These are phyloP conservation scores for Colletotrichum zoysiae DNA, from an alignment of 2,329 filamentous ascomycete species.

Conservation along the genomic window DNA sequence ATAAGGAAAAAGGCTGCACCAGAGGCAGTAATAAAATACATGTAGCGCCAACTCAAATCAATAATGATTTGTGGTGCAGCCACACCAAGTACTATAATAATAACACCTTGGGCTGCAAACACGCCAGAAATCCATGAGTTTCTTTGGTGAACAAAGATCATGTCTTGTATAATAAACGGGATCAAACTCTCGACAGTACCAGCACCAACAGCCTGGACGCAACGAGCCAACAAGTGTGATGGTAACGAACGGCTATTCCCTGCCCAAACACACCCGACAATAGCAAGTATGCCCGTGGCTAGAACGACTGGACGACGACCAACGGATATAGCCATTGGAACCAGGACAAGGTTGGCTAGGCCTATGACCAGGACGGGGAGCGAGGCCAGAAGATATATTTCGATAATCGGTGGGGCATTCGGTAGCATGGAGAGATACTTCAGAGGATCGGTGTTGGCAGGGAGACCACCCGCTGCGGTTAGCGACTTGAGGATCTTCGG, in stretches of 20 bases:
- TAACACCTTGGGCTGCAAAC: slow-evolving; percentile 47
- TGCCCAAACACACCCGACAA: slow-evolving; percentile 52
- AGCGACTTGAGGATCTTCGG: slow-evolving; percentile 44
- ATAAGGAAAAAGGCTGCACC: slow-evolving; percentile 47
- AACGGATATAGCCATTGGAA: slow-evolving; percentile 53
- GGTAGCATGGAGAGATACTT: slow-evolving; percentile 37
- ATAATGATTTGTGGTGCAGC: slow-evolving; percentile 48
- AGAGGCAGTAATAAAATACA: slow-evolving; percentile 51
- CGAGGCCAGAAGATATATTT: slow-evolving; percentile 49
- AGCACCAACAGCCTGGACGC: slow-evolving; percentile 51
- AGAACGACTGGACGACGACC: slow-evolving; percentile 53
- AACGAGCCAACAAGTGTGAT: slow-evolving; percentile 49
- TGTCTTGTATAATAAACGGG: slow-evolving; percentile 54
- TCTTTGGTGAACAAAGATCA: slow-evolving; percentile 55
- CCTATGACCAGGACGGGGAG: slow-evolving; percentile 52
- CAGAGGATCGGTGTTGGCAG: slow-evolving; percentile 43
- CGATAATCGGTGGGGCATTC: slow-evolving; percentile 47
- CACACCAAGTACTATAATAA: slow-evolving; percentile 47
- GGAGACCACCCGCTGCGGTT: slow-evolving; percentile 41
- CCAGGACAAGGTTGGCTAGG: slow-evolving; percentile 50
- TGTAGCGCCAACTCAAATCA: slow-evolving; percentile 49
- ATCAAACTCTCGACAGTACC: slow-evolving; percentile 52
- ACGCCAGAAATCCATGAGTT: slow-evolving; percentile 50
- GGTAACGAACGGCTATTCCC: slow-evolving; percentile 48
- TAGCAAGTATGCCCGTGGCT: slow-evolving; percentile 47